phyloP scores from a whole-genome alignment of 169 alveolate genomes.

The Hepatocystis sp. region DNA sequence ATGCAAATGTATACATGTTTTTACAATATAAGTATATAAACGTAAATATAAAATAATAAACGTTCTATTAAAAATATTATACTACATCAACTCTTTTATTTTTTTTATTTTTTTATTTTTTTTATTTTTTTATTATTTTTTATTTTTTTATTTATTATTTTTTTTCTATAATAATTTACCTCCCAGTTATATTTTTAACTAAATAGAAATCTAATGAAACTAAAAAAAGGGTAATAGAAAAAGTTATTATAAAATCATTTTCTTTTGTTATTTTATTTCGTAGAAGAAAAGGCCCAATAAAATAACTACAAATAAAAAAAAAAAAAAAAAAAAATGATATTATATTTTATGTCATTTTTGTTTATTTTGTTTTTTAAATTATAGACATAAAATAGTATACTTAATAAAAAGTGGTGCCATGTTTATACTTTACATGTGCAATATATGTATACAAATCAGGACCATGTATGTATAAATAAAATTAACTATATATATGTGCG shows the following conservation, averaged over 20 bases:
- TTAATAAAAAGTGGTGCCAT: too few species aligned
- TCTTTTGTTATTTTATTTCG: conserved; percentile 51
- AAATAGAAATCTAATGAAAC: conserved; percentile 74
- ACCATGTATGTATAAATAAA: too few species aligned
- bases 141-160: too few species aligned
- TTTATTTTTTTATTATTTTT: too few species aligned
- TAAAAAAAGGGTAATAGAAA: conserved; percentile 63
- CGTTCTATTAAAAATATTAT: neutral
- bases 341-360: neutral
- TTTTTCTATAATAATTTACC: conserved; percentile 21
- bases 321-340: neutral
- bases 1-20: neutral
- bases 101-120: too few species aligned
- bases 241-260: conserved; percentile 67
- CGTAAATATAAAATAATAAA: too few species aligned
- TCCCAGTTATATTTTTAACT: conserved; percentile 74
- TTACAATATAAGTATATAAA: too few species aligned
- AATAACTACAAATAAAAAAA: conserved; percentile 45
- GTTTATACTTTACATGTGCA: too few species aligned
- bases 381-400: neutral
- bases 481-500: too few species aligned
- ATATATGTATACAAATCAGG: too few species aligned
- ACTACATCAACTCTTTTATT: too few species aligned
- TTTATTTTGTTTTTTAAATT: too few species aligned
- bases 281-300: conserved; percentile 59